A percentile compares a stretch with the other conserved stretches of the same genome.
phyloP scores from a whole-genome alignment of 805 yeast species.

The Naumovozyma castellii region DNA sequence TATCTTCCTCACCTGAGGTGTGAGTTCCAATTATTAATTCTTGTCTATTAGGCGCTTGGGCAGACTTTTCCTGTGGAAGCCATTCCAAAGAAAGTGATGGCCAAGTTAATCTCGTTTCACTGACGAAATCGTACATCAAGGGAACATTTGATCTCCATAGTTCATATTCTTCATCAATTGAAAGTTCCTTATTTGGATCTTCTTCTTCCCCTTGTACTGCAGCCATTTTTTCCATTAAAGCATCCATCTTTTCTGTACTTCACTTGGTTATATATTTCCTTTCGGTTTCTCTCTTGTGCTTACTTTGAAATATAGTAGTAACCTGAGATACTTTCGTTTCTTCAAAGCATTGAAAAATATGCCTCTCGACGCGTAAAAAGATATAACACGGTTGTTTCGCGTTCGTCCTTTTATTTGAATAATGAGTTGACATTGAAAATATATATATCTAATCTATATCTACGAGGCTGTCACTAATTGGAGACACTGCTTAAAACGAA shows the following conservation, averaged over 20 bases:
- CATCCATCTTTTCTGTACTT: too few species aligned
- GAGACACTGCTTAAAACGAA: constrained; percentile 22
- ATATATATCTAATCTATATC: too few species aligned
- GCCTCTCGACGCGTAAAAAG: too few species aligned
- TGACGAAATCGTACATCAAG: constrained; percentile 72
- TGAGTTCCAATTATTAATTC: constrained; percentile 61
- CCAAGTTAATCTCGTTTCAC: constrained; percentile 74
- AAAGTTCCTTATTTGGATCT: constrained; percentile 5
- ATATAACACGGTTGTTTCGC: too few species aligned
- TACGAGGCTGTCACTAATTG: too few species aligned
- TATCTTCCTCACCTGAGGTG: constrained; percentile 58
- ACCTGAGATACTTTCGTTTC: too few species aligned
- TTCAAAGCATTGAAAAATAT: too few species aligned
- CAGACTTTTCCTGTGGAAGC: constrained; percentile 39
- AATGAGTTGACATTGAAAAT: too few species aligned
- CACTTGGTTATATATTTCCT: neutral
- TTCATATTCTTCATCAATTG: constrained; percentile 51
- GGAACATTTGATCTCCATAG: constrained; percentile 76
- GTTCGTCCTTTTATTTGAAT: too few species aligned
- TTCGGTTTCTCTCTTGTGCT: neutral
- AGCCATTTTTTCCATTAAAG: neutral
- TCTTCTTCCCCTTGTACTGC: neutral
- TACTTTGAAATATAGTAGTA: too few species aligned
- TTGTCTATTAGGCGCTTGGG: constrained; percentile 31
- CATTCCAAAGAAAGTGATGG: constrained; percentile 75